Conservation (phyloP, 2,329 filamentous ascomycete genomes). For the Westerdykella sp. region DNA sequence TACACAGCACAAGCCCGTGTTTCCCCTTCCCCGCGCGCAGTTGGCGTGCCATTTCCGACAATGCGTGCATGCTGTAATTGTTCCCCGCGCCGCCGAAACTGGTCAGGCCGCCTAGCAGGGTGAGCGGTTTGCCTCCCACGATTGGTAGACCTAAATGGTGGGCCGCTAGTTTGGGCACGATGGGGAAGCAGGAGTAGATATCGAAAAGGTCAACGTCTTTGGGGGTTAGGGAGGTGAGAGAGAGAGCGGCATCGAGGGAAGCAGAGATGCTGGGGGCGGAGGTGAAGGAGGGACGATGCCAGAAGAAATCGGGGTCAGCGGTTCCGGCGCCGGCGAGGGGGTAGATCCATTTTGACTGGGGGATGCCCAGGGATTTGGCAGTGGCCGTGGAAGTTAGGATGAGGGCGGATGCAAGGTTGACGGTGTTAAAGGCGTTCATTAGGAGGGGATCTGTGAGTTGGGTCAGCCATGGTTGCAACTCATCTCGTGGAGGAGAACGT, state of each 20-base stretch:
- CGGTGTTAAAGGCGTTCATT: slow-evolving; percentile 67
- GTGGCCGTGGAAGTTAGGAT: slow-evolving; percentile 54
- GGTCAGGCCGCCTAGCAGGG: slow-evolving; percentile 59
- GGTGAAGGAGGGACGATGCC: slow-evolving; percentile 55
- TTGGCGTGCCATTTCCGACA: slow-evolving; percentile 39
- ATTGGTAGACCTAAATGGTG: slow-evolving; percentile 53
- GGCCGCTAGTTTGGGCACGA: slow-evolving; percentile 61
- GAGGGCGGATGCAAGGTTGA: slow-evolving; percentile 58
- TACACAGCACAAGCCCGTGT: slow-evolving; percentile 57
- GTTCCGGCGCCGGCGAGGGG: slow-evolving; percentile 59
- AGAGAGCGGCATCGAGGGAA: slow-evolving; percentile 51
- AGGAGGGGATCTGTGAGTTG: slow-evolving; percentile 52
- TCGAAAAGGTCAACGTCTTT: slow-evolving; percentile 56
- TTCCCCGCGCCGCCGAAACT: slow-evolving; percentile 66
- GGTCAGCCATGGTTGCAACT: not conserved
- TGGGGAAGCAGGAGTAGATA: slow-evolving; percentile 64
- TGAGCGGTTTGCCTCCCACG: slow-evolving; percentile 47
- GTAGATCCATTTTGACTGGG: slow-evolving; percentile 56
- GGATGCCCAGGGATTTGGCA: slow-evolving; percentile 51
- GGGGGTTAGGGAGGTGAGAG: slow-evolving; percentile 33
- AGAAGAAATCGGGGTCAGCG: slow-evolving; percentile 54
- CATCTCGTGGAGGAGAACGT: slow-evolving; percentile 16
- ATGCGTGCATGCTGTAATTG: slow-evolving; percentile 62
- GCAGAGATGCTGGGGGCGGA: slow-evolving; percentile 53
- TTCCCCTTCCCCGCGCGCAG: slow-evolving; percentile 44